phyloP scores from a whole-genome alignment of 768 basidiomycete species.

The Serendipita sp. region DNA sequence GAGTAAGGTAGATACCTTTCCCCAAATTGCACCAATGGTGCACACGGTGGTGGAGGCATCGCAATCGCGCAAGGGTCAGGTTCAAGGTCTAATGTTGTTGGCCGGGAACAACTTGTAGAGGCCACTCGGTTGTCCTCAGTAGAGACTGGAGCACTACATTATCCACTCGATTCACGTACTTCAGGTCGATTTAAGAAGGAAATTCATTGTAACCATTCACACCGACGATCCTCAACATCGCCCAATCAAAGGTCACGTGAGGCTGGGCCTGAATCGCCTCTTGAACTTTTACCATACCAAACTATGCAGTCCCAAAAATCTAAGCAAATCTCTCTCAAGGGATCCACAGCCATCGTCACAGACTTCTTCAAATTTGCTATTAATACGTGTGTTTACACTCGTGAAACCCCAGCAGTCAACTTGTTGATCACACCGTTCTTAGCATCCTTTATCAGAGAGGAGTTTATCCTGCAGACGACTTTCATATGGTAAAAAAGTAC shows the following conservation, averaged over 20 bases:
- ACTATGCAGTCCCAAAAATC: not conserved
- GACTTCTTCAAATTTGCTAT: constrained; percentile 99
- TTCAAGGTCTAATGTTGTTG: too few relatives aligned
- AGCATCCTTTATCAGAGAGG: constrained; percentile 94
- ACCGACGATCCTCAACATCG: not conserved
- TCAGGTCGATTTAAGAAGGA: not conserved
- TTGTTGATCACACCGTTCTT: not conserved
- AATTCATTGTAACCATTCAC: too few relatives aligned
- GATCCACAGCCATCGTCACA: constrained; percentile 81
- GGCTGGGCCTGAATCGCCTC: not conserved
- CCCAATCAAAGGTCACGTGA: not conserved
- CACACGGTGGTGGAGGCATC: constrained; percentile 25
- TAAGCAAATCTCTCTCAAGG: constrained; percentile 68
- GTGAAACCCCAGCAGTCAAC: constrained; percentile 9
- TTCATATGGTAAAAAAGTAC: constrained; percentile 99
- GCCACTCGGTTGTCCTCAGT: not conserved
- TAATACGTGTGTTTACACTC: constrained; percentile 54
- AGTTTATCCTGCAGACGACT: constrained; percentile 95
- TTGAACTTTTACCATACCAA: not conserved
- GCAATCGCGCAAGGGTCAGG: not conserved
- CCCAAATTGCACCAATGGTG: constrained; percentile 62
- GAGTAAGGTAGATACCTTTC: constrained; percentile 38
- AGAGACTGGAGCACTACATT: not conserved
- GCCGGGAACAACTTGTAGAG: not conserved
- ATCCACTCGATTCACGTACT: not conserved